phyloP scores from a whole-genome alignment of 2,329 filamentous ascomycete genomes.

The Aspergillus sergii region DNA sequence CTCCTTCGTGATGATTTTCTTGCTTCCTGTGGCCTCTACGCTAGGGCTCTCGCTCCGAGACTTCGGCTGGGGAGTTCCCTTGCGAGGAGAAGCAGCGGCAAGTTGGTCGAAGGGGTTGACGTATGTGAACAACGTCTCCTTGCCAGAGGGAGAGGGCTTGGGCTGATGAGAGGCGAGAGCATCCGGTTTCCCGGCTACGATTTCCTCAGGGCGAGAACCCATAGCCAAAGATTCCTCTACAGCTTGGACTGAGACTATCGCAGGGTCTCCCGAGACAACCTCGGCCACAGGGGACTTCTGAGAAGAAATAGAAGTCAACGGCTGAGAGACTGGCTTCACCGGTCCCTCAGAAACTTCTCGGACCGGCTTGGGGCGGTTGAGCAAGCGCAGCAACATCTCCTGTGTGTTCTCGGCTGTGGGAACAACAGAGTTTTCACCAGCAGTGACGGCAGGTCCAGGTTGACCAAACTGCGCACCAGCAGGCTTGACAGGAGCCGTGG shows the following conservation, averaged over 20 bases:
- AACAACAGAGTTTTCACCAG: slow-evolving; percentile 22
- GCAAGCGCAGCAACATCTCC: slow-evolving; percentile 80
- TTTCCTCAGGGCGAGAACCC: slow-evolving; percentile 16
- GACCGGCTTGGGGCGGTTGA: slow-evolving; percentile 69
- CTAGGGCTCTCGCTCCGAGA: slow-evolving; percentile 46
- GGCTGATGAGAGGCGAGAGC: slow-evolving; percentile 39
- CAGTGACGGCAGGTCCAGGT: slow-evolving; percentile 22
- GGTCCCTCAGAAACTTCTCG: slow-evolving; percentile 29
- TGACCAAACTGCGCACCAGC: slow-evolving; percentile 21
- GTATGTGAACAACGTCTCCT: slow-evolving; percentile 64
- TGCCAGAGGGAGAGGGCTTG: slow-evolving; percentile 35
- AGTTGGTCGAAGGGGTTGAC: slow-evolving; percentile 73
- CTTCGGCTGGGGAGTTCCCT: slow-evolving; percentile 54
- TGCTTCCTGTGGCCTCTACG: slow-evolving; percentile 29
- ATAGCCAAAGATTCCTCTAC: slow-evolving; percentile 18
- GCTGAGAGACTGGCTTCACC: slow-evolving; percentile 35
- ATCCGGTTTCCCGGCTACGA: slow-evolving; percentile 31
- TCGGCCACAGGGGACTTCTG: slow-evolving; percentile 33
- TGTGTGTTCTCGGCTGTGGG: slow-evolving; percentile 69
- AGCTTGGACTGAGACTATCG: slow-evolving; percentile 15
- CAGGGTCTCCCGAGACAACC: slow-evolving; percentile 5
- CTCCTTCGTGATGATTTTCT: slow-evolving; percentile 26
- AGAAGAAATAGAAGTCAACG: slow-evolving; percentile 44
- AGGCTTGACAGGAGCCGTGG: slow-evolving; percentile 28
- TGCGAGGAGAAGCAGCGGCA: slow-evolving; percentile 66